phyloP scores from a whole-genome alignment of 2,329 filamentous ascomycete species.

The Ilyonectria mors-panacis region DNA sequence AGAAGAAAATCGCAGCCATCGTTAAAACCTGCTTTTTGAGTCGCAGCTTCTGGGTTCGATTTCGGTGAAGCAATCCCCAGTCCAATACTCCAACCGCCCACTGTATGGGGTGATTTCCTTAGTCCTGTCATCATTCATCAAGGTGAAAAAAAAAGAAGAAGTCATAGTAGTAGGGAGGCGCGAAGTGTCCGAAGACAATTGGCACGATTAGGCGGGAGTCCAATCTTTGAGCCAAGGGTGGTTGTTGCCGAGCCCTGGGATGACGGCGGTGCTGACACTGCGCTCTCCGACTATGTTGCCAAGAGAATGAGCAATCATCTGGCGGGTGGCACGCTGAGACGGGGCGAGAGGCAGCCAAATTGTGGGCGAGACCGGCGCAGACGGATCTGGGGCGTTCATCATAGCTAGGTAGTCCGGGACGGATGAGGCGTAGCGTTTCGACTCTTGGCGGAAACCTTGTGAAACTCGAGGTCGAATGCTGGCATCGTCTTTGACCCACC shows the following conservation, averaged over 20 bases:
- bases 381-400: slow-evolving; percentile 26
- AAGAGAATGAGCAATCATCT: slow-evolving; percentile 47
- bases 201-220: slow-evolving; percentile 36
- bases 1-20: background rate
- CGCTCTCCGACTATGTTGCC: slow-evolving; percentile 47
- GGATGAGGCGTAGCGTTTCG: slow-evolving; percentile 22
- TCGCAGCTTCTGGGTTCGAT: slow-evolving; percentile 7
- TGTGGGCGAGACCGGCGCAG: slow-evolving; percentile 35
- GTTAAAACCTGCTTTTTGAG: slow-evolving; percentile 12
- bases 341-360: slow-evolving; percentile 34
- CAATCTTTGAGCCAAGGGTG: slow-evolving; percentile 47
- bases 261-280: slow-evolving; percentile 43
- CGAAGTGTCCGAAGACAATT: slow-evolving; percentile 17
- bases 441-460: slow-evolving; percentile 42
- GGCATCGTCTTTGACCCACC: slow-evolving; percentile 45
- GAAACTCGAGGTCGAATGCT: slow-evolving; percentile 30
- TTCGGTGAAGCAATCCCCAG: slow-evolving; percentile 15
- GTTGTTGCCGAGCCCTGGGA: slow-evolving; percentile 36
- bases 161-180: slow-evolving; percentile 4
- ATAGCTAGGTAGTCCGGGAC: slow-evolving; percentile 42
- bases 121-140: slow-evolving; percentile 36
- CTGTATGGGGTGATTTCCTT: slow-evolving; percentile 14
- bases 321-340: slow-evolving; percentile 42
- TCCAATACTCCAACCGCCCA: slow-evolving; percentile 23
- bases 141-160: slow-evolving; percentile 10